phyloP scores from a whole-genome alignment of 2,329 filamentous ascomycete genomes.

The Dichotomopilus funicola region DNA sequence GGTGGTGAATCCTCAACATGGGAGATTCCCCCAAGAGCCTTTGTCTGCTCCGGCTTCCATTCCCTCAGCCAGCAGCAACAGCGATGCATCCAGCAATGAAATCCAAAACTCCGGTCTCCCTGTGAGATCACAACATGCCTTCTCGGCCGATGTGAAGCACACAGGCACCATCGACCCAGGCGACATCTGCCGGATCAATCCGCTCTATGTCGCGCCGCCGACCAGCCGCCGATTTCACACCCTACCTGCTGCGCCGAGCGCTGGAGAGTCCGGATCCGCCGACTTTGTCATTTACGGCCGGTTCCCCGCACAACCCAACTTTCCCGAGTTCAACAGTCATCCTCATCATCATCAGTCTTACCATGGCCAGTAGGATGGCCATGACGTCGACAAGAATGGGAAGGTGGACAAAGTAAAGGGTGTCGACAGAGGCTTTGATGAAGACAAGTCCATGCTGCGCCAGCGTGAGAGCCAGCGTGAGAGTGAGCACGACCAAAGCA shows the following conservation, averaged over 20 bases:
- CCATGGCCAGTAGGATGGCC: constrained; percentile 5
- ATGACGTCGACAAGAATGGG: constrained; percentile 19
- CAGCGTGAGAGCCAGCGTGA: no score
- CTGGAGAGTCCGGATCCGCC: no score
- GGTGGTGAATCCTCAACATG: not conserved
- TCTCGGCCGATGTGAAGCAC: constrained; percentile 1
- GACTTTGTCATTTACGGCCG: not conserved
- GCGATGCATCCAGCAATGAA: not conserved
- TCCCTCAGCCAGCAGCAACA: no score
- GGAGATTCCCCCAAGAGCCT: constrained; percentile 3
- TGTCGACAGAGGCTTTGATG: no score
- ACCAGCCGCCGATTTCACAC: not conserved
- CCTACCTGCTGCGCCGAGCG: no score
- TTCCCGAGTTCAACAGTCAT: not conserved
- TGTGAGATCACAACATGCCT: not conserved
- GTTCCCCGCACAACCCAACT: not conserved
- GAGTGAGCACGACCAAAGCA: constrained; percentile 33
- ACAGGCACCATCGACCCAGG: not conserved
- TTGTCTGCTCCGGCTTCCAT: constrained; percentile 2
- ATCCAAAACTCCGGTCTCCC: not conserved
- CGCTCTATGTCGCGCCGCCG: not conserved
- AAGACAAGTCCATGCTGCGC: no score
- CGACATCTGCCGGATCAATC: not conserved
- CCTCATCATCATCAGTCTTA: not conserved
- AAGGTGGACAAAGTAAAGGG: constrained; percentile 19